phyloP scores from a whole-genome alignment of 1,139 yeast genomes.

The Kluyveromyces marxianus region DNA sequence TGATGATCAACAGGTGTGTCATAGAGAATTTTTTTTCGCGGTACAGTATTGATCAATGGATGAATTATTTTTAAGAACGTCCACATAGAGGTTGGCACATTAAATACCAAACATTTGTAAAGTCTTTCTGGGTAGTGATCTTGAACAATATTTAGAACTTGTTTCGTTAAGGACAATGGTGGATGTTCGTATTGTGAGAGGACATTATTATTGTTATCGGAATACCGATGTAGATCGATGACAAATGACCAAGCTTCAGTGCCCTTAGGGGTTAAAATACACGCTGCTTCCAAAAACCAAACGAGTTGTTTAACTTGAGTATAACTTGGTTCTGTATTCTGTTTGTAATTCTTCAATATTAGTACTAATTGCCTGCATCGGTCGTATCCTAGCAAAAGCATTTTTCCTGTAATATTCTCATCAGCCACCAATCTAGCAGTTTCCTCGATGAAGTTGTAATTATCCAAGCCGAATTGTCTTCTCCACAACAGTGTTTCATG shows the following conservation, averaged over 20 bases:
- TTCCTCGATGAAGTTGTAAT: slow-evolving; percentile 35
- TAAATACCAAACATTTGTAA: slow-evolving; percentile 78
- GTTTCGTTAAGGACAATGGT: slow-evolving; percentile 46
- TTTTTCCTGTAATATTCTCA: slow-evolving; percentile 85
- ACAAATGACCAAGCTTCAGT: slow-evolving; percentile 84
- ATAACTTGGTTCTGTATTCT: slow-evolving; percentile 78
- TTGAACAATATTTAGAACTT: slow-evolving; percentile 78
- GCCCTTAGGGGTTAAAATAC: slow-evolving; percentile 88
- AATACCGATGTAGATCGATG: slow-evolving; percentile 65
- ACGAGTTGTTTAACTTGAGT: slow-evolving; percentile 90
- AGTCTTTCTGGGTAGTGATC: slow-evolving; percentile 90
- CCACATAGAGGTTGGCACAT: slow-evolving; percentile 85
- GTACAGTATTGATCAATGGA: slow-evolving; percentile 87
- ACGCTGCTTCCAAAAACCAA: slow-evolving; percentile 79
- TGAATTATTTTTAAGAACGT: slow-evolving; percentile 78
- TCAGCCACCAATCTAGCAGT: slow-evolving; percentile 54
- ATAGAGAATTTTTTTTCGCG: slow-evolving; percentile 79
- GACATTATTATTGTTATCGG: neutral
- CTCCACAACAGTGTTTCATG: slow-evolving; percentile 81
- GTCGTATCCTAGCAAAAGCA: slow-evolving; percentile 80
- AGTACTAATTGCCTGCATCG: slow-evolving; percentile 78
- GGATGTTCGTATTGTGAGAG: slow-evolving; percentile 30
- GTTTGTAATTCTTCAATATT: slow-evolving; percentile 84
- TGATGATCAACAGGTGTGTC: slow-evolving; percentile 78
- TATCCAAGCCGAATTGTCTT: slow-evolving; percentile 75